Evolutionary conservation across 169 alveolate genomes (phyloP).

Genomic region (Cryptosporidium muris): DNA sequence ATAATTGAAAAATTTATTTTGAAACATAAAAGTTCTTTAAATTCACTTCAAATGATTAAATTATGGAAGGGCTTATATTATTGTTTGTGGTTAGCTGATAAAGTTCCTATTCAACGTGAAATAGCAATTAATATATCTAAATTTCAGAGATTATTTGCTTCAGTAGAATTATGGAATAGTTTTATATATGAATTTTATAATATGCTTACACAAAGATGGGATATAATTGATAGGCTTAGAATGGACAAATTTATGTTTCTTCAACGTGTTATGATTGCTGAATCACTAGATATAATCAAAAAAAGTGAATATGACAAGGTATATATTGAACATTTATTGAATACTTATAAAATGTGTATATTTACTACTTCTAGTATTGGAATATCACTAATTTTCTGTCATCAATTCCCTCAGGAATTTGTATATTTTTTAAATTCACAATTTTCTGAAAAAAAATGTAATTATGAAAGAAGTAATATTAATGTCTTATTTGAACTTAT

Average conservation of each 20-base stretch:
- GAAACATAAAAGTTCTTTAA: constrained; percentile 24
- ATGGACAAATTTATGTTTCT: constrained; percentile 61
- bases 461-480: neutral
- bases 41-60: constrained; percentile 31
- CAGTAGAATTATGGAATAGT: neutral
- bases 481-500: constrained; percentile 1
- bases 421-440: constrained; percentile 37
- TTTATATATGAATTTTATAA: constrained; percentile 54
- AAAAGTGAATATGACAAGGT: constrained; percentile 26
- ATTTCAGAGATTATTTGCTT: constrained; percentile 22
- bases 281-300: constrained; percentile 23
- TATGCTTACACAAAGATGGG: constrained; percentile 71
- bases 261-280: constrained; percentile 65
- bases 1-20: constrained; percentile 37
- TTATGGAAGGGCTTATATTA: constrained; percentile 65
- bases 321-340: constrained; percentile 5
- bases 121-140: constrained; percentile 42
- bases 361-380: constrained; percentile 53
- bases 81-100: constrained; percentile 64
- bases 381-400: constrained; percentile 46
- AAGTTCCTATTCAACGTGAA: constrained; percentile 59
- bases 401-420: constrained; percentile 60
- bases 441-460: neutral
- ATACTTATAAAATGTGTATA: neutral
- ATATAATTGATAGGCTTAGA: constrained; percentile 41